These are phyloP conservation scores for Setomelanomma holmii DNA, from an alignment of 2,329 filamentous ascomycete species.

Conservation along the genomic window DNA sequence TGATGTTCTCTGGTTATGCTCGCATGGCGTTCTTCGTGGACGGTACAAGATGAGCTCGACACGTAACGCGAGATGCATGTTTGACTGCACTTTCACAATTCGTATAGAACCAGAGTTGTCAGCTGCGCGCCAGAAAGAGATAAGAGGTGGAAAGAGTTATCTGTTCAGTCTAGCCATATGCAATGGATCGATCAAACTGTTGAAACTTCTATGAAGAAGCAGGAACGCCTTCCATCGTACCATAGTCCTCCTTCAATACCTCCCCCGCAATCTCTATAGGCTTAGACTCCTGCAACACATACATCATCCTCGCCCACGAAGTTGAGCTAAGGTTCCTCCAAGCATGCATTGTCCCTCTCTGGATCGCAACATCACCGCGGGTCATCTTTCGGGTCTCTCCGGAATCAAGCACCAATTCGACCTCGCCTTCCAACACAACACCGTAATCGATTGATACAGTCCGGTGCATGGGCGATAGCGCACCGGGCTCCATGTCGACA, in stretches of 20 bases:
- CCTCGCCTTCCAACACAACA: conserved; percentile 48
- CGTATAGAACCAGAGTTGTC: too few relatives aligned
- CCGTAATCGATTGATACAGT: conserved; percentile 50
- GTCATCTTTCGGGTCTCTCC: conserved; percentile 45
- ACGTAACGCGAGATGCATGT: too few relatives aligned
- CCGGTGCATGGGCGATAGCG: conserved; percentile 46
- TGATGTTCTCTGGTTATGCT: too few relatives aligned
- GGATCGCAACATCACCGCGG: conserved; percentile 45
- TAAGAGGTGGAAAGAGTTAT: not conserved
- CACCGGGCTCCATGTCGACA: conserved; percentile 43
- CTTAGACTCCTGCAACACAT: conserved; percentile 38
- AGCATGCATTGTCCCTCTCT: conserved; percentile 50
- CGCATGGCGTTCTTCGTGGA: too few relatives aligned
- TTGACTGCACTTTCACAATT: too few relatives aligned
- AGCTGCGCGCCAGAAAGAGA: too few relatives aligned
- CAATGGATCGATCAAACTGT: too few relatives aligned
- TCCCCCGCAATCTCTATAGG: conserved; percentile 33
- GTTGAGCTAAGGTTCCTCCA: conserved; percentile 42
- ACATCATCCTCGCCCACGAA: conserved; percentile 41
- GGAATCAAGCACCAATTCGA: conserved; percentile 46
- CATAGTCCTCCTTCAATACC: conserved; percentile 37
- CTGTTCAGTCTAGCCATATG: too few relatives aligned
- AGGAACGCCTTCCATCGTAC: conserved; percentile 40
- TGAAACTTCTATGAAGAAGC: conserved; percentile 24
- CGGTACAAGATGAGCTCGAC: too few relatives aligned